Evolutionary conservation across 352 stramenopile genomes (phyloP).

Genomic region (Phytophthora kernoviae): DNA sequence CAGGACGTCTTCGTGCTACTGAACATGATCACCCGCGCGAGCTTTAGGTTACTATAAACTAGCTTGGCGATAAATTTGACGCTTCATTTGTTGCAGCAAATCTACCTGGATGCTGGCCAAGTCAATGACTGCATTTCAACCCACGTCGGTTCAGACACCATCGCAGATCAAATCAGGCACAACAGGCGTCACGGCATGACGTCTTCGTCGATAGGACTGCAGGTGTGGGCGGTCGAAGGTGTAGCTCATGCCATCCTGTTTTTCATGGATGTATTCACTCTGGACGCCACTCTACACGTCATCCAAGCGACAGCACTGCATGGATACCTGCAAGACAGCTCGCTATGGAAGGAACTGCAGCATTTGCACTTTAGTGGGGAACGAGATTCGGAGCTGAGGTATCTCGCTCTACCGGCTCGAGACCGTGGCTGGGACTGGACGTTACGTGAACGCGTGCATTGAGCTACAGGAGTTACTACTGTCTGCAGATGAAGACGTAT

Average conservation of each 20-base stretch:
- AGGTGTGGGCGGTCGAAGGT: slow-evolving; percentile 6
- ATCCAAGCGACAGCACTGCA: slow-evolving; percentile 20
- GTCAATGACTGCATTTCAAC: too few species aligned
- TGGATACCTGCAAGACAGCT: slow-evolving; percentile 32
- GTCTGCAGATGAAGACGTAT: slow-evolving; percentile 26
- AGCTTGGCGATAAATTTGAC: too few species aligned
- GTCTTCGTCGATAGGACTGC: background rate
- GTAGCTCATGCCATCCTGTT: slow-evolving; percentile 27
- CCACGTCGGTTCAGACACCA: too few species aligned
- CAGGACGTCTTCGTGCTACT: background rate
- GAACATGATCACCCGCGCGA: background rate
- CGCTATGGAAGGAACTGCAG: slow-evolving; percentile 46
- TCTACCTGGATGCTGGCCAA: too few species aligned
- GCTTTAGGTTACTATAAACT: background rate
- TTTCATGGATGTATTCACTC: slow-evolving; percentile 22
- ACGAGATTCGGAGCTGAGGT: slow-evolving; percentile 26
- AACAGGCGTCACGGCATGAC: background rate
- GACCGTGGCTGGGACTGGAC: slow-evolving; percentile 36
- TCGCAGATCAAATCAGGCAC: too few species aligned
- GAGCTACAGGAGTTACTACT: slow-evolving; percentile 47
- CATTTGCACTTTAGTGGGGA: slow-evolving; percentile 26
- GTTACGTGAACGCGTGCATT: slow-evolving; percentile 23
- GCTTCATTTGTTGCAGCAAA: too few species aligned
- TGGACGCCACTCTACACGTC: slow-evolving; percentile 21
- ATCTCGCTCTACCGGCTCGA: slow-evolving; percentile 20